Conservation (phyloP, 805 yeast species). For the Candida incommunis region DNA sequence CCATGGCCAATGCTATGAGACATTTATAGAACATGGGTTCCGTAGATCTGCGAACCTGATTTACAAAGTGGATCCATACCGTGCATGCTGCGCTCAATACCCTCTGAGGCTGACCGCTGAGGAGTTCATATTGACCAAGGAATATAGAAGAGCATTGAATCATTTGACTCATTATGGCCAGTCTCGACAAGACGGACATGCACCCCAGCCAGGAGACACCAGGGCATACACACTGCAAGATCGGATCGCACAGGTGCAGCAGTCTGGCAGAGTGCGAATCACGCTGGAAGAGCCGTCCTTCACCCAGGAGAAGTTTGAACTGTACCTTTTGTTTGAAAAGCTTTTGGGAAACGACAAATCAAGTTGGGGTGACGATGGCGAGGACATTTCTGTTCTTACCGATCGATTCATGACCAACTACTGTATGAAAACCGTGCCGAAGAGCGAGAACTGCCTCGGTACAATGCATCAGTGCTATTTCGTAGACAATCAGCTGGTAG, state of each 20-base stretch:
- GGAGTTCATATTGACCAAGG: conserved; percentile 40
- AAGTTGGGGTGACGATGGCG: neutral
- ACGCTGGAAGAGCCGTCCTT: conserved; percentile 1
- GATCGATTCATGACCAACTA: neutral
- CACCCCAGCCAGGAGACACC: neutral
- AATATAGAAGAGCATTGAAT: conserved; percentile 50
- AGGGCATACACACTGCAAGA: conserved; percentile 1
- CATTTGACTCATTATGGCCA: conserved; percentile 31
- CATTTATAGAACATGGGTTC: conserved; percentile 54
- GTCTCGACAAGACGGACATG: conserved; percentile 7
- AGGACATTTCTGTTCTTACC: conserved; percentile 25
- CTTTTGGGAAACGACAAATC: conserved; percentile 1
- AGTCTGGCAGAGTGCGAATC: conserved; percentile 24
- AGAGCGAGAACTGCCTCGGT: conserved; percentile 24
- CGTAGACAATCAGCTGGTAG: conserved; percentile 45
- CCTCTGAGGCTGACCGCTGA: conserved; percentile 53
- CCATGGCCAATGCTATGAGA: neutral
- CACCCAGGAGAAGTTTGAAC: conserved; percentile 42
- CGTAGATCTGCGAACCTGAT: conserved; percentile 64
- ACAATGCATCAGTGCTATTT: conserved; percentile 74
- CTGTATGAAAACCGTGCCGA: neutral
- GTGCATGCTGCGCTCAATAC: conserved; percentile 68
- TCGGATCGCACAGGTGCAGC: conserved; percentile 14
- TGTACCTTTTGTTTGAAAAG: conserved; percentile 5
- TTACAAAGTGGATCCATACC: conserved; percentile 50